A percentile compares a stretch with the other conserved stretches of the same genome.
These are phyloP conservation scores for Coemansia guatemalensis DNA, from an alignment of 192 early-diverging fungal genomes.

Conservation along the genomic window DNA sequence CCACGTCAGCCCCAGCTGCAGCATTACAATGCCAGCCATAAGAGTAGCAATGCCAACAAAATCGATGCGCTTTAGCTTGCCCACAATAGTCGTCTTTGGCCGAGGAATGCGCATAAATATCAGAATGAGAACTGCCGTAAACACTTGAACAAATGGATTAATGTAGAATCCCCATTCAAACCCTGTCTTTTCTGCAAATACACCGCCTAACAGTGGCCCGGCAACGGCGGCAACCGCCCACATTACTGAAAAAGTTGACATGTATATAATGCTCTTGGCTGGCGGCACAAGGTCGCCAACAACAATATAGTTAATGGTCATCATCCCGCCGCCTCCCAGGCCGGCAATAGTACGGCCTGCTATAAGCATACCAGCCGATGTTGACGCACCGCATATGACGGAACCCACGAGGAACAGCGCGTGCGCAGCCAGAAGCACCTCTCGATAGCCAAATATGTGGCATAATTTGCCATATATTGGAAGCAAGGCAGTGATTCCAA, in stretches of 20 bases:
- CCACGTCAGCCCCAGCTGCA: slow-evolving; percentile 72
- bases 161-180: background rate
- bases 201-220: no score
- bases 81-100: slow-evolving; percentile 24
- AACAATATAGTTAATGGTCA: slow-evolving; percentile 64
- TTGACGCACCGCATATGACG: slow-evolving; percentile 56
- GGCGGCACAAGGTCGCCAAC: slow-evolving; percentile 65
- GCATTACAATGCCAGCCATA: slow-evolving; percentile 57
- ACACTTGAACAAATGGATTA: slow-evolving; percentile 17
- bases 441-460: slow-evolving; percentile 78
- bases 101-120: slow-evolving; percentile 46
- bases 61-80: slow-evolving; percentile 67
- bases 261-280: slow-evolving; percentile 60
- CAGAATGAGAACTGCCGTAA: slow-evolving; percentile 47
- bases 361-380: slow-evolving; percentile 66
- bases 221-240: slow-evolving; percentile 63
- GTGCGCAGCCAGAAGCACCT: slow-evolving; percentile 56
- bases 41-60: slow-evolving; percentile 61
- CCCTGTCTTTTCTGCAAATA: background rate
- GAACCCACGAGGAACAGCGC: slow-evolving; percentile 56
- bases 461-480: slow-evolving; percentile 77
- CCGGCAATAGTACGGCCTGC: slow-evolving; percentile 67
- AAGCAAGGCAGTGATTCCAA: slow-evolving; percentile 72
- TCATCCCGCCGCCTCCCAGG: slow-evolving; percentile 67
- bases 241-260: slow-evolving; percentile 55